phyloP scores from a whole-genome alignment of 306 rosid genomes.

The Acacia crassicarpa region DNA sequence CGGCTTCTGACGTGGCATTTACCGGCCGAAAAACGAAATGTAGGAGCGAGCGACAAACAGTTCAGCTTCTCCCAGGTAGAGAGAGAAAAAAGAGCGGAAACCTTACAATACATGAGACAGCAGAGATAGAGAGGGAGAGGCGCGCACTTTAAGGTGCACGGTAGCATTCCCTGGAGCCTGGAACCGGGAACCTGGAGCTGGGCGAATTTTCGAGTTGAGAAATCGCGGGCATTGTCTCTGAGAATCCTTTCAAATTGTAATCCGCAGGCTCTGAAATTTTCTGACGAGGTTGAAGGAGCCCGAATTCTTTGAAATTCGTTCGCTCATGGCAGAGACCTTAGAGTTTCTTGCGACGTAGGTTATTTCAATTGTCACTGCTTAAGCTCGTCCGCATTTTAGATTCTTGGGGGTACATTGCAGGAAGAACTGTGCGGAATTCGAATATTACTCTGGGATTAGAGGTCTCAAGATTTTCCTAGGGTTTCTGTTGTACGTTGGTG shows the following conservation, averaged over 20 bases:
- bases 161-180: constrained; percentile 32
- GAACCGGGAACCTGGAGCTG: constrained; percentile 33
- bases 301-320: constrained; percentile 29
- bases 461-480: constrained; percentile 47
- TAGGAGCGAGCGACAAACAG: constrained; percentile 28
- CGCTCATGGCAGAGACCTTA: constrained; percentile 23
- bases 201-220: constrained; percentile 15
- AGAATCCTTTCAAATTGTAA: constrained; percentile 9
- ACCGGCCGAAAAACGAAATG: constrained; percentile 28
- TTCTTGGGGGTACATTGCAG: neutral
- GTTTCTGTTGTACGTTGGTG: constrained; percentile 35
- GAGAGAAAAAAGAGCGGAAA: constrained; percentile 1
- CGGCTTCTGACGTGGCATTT: constrained; percentile 62
- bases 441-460: constrained; percentile 30
- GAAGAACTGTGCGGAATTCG: neutral
- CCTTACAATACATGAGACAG: neutral
- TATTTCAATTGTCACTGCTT: constrained; percentile 20
- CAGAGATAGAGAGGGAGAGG: constrained; percentile 22
- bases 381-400: constrained; percentile 21
- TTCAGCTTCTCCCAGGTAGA: constrained; percentile 33
- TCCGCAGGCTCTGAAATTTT: constrained; percentile 20
- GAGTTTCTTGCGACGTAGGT: constrained; percentile 41
- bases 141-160: constrained; percentile 37
- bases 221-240: constrained; percentile 41
- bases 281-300: constrained; percentile 32